Evolutionary conservation across 1,139 yeast genomes (phyloP), one percentile per base, ranked within the genome.

Genomic region (Saccharomyces hybrid): DNA sequence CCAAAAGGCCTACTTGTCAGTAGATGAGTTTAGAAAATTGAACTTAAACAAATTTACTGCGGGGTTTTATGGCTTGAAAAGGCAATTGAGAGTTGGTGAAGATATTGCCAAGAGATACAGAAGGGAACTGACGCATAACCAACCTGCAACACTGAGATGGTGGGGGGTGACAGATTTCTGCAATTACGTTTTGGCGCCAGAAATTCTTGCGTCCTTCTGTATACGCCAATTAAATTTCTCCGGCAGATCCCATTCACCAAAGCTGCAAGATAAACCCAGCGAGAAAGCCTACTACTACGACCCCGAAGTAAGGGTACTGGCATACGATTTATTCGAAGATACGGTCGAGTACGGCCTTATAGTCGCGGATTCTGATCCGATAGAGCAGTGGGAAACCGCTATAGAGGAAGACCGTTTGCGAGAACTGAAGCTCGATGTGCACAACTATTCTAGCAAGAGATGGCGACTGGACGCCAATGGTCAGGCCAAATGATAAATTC

Each of bases 131-230:
- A 55, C 64, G 7, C 58, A 57, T 5, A 64, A 73, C 4, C 67
- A 60, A 16, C 78, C 79, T 59, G 70, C 73, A 14, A 79, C 82
- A 0, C 68, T 84, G 2, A 70, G 73, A 47, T 85, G 82, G 72
- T 85, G 89, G 89, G 81, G 86, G 1, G 62, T 73, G 0, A 74
- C 75, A 21, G 79, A 80, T 52, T 86, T 84, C 63, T 68, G 78
- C 2, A 75, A 79, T 6, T 82, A 81, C 62, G 83, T 85, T 0
- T 67, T 86, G 26, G 83, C 88, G 11, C 84, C 86, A 49, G 91
- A 86, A 61, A 67, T 85, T 6, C 75, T 84, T 6, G 70, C 81
- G 7, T 68, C 81, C 47, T 62, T 83, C 50, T 77, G 80, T 2
- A 74, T 76, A 69, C 77, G 78, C 11, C 86, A 83, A 58, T 64